Evolutionary conservation across 2,329 filamentous ascomycete genomes (phyloP).

Genomic region (Tolypocladium amazonense): DNA sequence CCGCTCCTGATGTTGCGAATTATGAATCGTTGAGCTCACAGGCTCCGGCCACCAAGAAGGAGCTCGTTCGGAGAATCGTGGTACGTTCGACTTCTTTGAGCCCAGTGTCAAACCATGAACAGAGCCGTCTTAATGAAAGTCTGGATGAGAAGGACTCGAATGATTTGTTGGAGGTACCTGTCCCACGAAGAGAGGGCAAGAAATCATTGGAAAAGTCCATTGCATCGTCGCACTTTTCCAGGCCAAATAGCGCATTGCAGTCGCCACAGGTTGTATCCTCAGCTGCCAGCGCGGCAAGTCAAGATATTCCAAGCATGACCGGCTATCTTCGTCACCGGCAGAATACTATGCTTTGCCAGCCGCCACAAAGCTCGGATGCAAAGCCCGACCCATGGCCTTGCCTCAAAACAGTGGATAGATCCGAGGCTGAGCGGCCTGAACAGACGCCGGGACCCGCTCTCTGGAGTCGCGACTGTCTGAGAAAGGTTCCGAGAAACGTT

Average conservation of each 20-base stretch:
- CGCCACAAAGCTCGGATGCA: background rate
- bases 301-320: constrained; percentile 6
- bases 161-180: background rate
- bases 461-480: constrained; percentile 3
- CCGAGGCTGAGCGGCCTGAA: background rate
- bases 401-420: constrained; percentile 2
- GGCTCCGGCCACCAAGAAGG: background rate
- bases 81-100: background rate
- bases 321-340: constrained; percentile 5
- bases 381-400: constrained; percentile 7
- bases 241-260: background rate
- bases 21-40: background rate
- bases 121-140: background rate
- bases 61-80: background rate
- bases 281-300: background rate
- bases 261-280: background rate
- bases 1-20: background rate
- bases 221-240: too few species aligned
- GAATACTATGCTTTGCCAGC: constrained; percentile 5
- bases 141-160: background rate
- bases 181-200: background rate
- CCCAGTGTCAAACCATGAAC: background rate
- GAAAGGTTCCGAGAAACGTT: constrained; percentile 1
- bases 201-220: background rate
- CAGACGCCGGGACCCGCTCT: background rate